Evolutionary conservation across 164 flowering plant species (phyloP).

Genomic region (Tetracentron sinense): DNA sequence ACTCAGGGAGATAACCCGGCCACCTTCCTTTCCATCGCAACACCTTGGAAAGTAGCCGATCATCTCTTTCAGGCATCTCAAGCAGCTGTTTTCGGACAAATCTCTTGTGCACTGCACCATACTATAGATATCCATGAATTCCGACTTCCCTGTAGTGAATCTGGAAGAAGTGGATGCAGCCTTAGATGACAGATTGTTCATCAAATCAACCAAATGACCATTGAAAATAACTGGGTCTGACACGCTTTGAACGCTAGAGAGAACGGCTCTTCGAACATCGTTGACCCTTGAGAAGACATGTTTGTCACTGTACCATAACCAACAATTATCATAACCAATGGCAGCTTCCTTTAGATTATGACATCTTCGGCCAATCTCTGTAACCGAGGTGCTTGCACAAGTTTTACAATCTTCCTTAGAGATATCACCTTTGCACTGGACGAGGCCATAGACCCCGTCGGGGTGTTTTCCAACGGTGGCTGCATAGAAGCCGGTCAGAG

Average conservation of each 20-base stretch:
- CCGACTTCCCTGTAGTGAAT: neutral
- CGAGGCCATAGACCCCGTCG: slow-evolving; percentile 18
- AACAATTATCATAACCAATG: slow-evolving; percentile 26
- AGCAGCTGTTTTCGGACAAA: neutral
- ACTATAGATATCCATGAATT: slow-evolving; percentile 12
- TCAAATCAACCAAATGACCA: neutral
- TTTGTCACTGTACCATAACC: slow-evolving; percentile 16
- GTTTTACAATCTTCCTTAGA: slow-evolving; percentile 7
- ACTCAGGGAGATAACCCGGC: slow-evolving; percentile 46
- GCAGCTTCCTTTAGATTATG: neutral
- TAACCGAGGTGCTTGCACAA: slow-evolving; percentile 8
- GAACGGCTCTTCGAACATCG: no score
- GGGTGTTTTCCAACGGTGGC: slow-evolving; percentile 16
- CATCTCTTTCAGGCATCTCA: slow-evolving; percentile 39
- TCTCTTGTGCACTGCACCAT: slow-evolving; percentile 13
- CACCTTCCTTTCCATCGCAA: slow-evolving; percentile 50
- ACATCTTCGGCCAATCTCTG: neutral
- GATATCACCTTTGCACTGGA: slow-evolving; percentile 23
- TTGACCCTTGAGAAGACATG: slow-evolving; percentile 7
- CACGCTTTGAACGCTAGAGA: neutral
- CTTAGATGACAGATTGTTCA: neutral
- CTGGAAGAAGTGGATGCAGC: neutral
- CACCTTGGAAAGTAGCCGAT: slow-evolving; percentile 34
- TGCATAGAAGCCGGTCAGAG: slow-evolving; percentile 22
- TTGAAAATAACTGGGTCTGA: neutral